Base-by-base conservation (phyloP, 495 filamentous ascomycete genomes). In the Xylaria telfairii region DNA sequence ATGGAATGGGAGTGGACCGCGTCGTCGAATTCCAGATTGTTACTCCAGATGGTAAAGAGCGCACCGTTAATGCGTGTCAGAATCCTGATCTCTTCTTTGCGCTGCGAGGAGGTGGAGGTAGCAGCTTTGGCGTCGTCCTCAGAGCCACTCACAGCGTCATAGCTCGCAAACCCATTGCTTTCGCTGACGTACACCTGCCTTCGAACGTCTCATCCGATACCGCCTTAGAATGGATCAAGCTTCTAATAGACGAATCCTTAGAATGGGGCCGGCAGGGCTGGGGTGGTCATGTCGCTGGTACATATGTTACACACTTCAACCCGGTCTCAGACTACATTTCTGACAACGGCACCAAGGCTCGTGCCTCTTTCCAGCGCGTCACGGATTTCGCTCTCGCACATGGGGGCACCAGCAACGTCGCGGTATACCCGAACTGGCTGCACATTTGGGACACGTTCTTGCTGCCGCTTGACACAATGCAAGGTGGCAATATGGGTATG, bases 1-100 rank as follows among this genome's bases (percentile, higher is more conserved):
- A 88, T 72, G 91, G 91, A 0, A 81, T 93, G 1, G 90, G 79
- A 4, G 87, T 87, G 1, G 91, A 93, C 74, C 85, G 90, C 26
- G 85, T 90, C 0, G 83, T 91, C 4, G 83, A 89, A 72, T 89
- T 87, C 81, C 86, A 90, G 69, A 80, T 92, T 0, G 84, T 92
- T 0, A 88, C 87, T 0, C 86, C 85, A 0, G 68, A 71, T 0
- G 89, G 91, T 0, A 76, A 84, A 1, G 74, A 84, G n/a, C 56
- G 87, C 49, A 83, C 77, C 0, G 85, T 83, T 9, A 85, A 83
- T 61, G 81, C 80, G 32, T 83, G 81, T 28, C 74, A 85, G 70
- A 79, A 90, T 73, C 59, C 78, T 0, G 89, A 90, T 75, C 71
- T 91, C 1, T 91, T 87, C 76, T 90, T 87, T 86, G 90, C 90